phyloP scores from a whole-genome alignment of 768 basidiomycete genomes.

The Termitomyces sp. region DNA sequence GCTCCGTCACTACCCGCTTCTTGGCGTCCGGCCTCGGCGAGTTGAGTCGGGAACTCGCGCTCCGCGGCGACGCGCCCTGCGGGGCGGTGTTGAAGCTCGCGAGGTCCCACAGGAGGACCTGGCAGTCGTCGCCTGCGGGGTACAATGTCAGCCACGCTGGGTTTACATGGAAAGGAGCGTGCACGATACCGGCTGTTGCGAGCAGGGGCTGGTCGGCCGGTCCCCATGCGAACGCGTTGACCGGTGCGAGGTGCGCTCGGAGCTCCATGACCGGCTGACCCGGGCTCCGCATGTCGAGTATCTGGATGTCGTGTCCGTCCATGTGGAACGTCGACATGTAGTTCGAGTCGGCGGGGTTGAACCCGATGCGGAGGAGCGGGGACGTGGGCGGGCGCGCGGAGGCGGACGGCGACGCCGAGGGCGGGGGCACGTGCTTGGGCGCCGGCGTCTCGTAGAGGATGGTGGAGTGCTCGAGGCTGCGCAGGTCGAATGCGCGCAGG shows the following conservation, averaged over 20 bases:
- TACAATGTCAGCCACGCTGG: constrained; percentile 4
- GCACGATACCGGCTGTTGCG: constrained; percentile 75
- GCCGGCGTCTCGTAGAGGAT: constrained; percentile 93
- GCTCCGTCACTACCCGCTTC: constrained; percentile 67
- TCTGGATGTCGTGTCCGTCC: constrained; percentile 84
- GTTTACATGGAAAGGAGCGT: no score
- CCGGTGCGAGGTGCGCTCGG: constrained; percentile 70
- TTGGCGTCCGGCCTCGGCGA: constrained; percentile 80
- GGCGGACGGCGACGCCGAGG: constrained; percentile 49
- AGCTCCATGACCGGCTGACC: constrained; percentile 94
- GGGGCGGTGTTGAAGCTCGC: constrained; percentile 46
- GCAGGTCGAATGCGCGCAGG: constrained; percentile 92
- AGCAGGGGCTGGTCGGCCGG: constrained; percentile 76
- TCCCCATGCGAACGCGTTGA: constrained; percentile 92
- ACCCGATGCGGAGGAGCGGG: constrained; percentile 80
- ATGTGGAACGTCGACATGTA: constrained; percentile 98
- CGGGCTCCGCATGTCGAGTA: constrained; percentile 95
- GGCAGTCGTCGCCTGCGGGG: constrained; percentile 80
- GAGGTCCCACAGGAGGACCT: constrained; percentile 92
- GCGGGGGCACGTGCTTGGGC: constrained; percentile 63
- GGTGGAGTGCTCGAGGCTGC: constrained; percentile 95
- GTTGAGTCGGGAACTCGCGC: constrained; percentile 64
- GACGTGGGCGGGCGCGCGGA: constrained; percentile 70
- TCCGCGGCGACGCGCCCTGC: constrained; percentile 62
- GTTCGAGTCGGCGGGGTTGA: constrained; percentile 88